These are phyloP conservation scores for Rhodomyrtus tomentosa DNA, from an alignment of 345 rosid species.

Conservation along the genomic window DNA sequence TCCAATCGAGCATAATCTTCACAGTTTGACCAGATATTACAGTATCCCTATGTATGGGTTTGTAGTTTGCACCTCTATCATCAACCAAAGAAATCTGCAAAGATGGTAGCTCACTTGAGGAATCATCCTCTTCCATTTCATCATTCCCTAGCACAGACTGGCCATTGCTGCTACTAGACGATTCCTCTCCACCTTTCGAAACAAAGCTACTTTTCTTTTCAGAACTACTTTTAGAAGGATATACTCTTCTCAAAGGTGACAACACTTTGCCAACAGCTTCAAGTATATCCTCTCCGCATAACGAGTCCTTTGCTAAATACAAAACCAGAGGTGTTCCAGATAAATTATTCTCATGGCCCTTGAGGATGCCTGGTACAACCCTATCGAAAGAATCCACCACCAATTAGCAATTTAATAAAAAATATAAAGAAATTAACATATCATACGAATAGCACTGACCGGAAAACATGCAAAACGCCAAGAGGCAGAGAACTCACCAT, in stretches of 20 bases:
- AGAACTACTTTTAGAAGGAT: slow-evolving; percentile 14
- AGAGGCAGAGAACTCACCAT: not conserved
- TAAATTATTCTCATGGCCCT: slow-evolving; percentile 27
- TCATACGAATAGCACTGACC: not conserved
- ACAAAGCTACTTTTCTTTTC: slow-evolving; percentile 45
- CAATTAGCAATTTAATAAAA: not conserved
- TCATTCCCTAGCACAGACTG: slow-evolving; percentile 12
- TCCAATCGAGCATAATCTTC: slow-evolving; percentile 60
- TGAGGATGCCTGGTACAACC: slow-evolving; percentile 20
- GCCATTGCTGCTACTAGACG: slow-evolving; percentile 24
- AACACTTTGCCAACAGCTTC: slow-evolving; percentile 35
- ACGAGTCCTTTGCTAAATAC: slow-evolving; percentile 35
- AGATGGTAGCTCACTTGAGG: slow-evolving; percentile 16
- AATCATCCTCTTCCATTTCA: slow-evolving; percentile 26
- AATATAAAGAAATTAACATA: not conserved
- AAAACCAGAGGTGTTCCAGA: slow-evolving; percentile 74
- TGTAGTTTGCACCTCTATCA: slow-evolving; percentile 12
- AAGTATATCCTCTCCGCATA: slow-evolving; percentile 53
- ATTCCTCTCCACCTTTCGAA: slow-evolving; percentile 29
- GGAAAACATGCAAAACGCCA: not conserved
- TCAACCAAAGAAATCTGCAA: slow-evolving; percentile 38
- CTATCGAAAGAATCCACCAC: slow-evolving; percentile 18
- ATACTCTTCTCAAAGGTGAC: slow-evolving; percentile 50
- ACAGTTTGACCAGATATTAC: slow-evolving; percentile 25
- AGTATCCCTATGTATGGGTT: slow-evolving; percentile 41